Percentiles rank a stretch among this genome's conserved stretches.
Evolutionary conservation across 371 early-diverging fungal genomes (phyloP).

Genomic region (Mortierella polycephala): DNA sequence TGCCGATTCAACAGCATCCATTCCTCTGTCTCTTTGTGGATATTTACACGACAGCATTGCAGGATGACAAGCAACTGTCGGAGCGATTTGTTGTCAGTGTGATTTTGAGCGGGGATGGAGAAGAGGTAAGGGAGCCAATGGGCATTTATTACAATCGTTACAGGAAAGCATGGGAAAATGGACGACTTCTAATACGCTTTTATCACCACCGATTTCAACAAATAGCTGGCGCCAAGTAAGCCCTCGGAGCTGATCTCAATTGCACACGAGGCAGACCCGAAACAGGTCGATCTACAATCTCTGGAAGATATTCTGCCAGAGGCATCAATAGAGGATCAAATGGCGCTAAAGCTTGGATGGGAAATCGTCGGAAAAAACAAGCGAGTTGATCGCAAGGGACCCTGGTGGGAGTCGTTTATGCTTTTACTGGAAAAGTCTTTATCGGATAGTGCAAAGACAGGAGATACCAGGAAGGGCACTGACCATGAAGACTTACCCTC

Average conservation of each 20-base stretch:
- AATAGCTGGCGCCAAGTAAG: conserved; percentile 45
- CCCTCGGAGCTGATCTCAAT: conserved; percentile 41
- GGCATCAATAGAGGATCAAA: conserved; percentile 40
- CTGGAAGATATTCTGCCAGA: conserved; percentile 32
- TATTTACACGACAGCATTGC: conserved; percentile 31
- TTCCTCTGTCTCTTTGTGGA: conserved; percentile 49
- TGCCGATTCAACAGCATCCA: conserved; percentile 51
- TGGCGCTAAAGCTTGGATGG: conserved; percentile 33
- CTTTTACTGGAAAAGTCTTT: conserved; percentile 9
- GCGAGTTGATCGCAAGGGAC: conserved; percentile 3
- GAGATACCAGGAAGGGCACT: neutral
- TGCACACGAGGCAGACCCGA: conserved; percentile 36
- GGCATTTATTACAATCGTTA: neutral
- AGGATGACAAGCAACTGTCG: conserved; percentile 33
- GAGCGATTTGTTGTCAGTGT: conserved; percentile 48
- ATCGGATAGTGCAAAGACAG: neutral
- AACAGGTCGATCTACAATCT: conserved; percentile 19
- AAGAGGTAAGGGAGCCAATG: conserved; percentile 26
- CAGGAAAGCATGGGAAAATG: neutral
- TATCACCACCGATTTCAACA: neutral
- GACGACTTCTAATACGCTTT: neutral
- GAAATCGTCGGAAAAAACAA: conserved; percentile 15
- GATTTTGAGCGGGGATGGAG: conserved; percentile 47
- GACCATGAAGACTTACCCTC: neutral
- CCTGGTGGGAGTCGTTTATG: conserved; percentile 22